These are phyloP conservation scores for Metschnikowia anglica DNA, from an alignment of 805 yeast species.

Conservation along the genomic window DNA sequence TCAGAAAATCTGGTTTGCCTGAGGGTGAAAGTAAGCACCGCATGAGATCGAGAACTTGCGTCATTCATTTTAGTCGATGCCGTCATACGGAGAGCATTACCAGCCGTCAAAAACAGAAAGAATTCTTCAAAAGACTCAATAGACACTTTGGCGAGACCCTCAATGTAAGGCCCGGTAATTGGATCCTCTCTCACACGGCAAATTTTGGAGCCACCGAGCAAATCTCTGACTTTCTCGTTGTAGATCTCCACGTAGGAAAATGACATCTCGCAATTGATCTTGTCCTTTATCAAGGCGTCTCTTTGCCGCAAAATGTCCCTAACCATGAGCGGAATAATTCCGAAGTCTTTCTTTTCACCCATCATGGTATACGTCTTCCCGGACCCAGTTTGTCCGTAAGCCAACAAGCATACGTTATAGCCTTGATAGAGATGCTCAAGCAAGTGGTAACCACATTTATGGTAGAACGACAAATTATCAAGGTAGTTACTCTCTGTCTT, in stretches of 20 bases:
- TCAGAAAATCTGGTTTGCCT: constrained; percentile 53
- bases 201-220: constrained; percentile 37
- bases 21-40: constrained; percentile 64
- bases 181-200: constrained; percentile 67
- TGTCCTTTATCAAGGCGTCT: constrained; percentile 35
- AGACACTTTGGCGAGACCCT: constrained; percentile 53
- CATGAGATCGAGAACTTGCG: constrained; percentile 75
- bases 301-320: constrained; percentile 49
- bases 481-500: constrained; percentile 33
- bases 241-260: constrained; percentile 73
- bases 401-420: constrained; percentile 42
- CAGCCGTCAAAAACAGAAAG: constrained; percentile 44
- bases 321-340: constrained; percentile 47
- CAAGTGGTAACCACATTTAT: constrained; percentile 55
- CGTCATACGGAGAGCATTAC: constrained; percentile 58
- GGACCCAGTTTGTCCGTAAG: constrained; percentile 45
- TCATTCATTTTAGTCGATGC: constrained; percentile 76
- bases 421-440: constrained; percentile 52
- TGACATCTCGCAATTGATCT: constrained; percentile 39
- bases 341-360: constrained; percentile 37
- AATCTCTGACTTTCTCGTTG: constrained; percentile 72
- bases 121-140: constrained; percentile 54
- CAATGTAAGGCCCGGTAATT: constrained; percentile 68
- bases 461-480: constrained; percentile 53
- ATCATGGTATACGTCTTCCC: constrained; percentile 46